Percentiles rank a stretch among this genome's conserved stretches.
phyloP scores from a whole-genome alignment of 2,329 filamentous ascomycete species.

The Dothideomycetidae sp. region DNA sequence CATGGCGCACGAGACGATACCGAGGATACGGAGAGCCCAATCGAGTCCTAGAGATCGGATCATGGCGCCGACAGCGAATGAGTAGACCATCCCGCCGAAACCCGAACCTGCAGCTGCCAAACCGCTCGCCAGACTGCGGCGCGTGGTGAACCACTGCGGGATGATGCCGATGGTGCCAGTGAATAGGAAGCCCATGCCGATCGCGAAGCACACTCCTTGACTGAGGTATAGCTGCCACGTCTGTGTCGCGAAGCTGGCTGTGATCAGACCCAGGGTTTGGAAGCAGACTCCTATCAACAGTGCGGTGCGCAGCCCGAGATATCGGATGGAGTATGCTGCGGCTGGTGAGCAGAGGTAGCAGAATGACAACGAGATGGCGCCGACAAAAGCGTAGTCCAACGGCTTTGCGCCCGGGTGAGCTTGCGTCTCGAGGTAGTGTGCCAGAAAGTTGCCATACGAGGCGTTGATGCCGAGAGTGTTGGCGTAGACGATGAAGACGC shows the following conservation, averaged over 20 bases:
- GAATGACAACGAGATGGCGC: constrained; percentile 50
- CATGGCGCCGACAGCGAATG: constrained; percentile 53
- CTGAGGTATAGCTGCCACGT: constrained; percentile 65
- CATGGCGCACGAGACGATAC: constrained; percentile 47
- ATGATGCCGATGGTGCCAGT: constrained; percentile 52
- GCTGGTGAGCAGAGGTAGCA: constrained; percentile 55
- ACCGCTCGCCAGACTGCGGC: constrained; percentile 54
- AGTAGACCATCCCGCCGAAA: constrained; percentile 59
- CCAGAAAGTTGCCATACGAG: constrained; percentile 60
- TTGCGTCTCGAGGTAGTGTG: constrained; percentile 54
- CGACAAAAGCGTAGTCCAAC: constrained; percentile 62
- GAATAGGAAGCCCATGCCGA: constrained; percentile 65
- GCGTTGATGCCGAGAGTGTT: constrained; percentile 31
- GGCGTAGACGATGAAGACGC: constrained; percentile 29
- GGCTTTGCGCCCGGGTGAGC: constrained; percentile 48
- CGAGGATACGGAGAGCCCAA: constrained; percentile 54
- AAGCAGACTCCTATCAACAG: constrained; percentile 51
- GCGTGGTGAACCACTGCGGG: constrained; percentile 59
- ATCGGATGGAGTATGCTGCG: constrained; percentile 45
- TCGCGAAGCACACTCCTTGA: constrained; percentile 63
- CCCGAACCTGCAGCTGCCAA: constrained; percentile 57
- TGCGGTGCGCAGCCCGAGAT: constrained; percentile 48
- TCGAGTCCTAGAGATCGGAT: constrained; percentile 47
- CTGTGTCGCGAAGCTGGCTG: constrained; percentile 52
- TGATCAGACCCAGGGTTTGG: constrained; percentile 50